Percentiles rank a stretch among this genome's conserved stretches.
Evolutionary conservation across 345 rosid genomes (phyloP).

Genomic region (Eucalyptus melliodora): DNA sequence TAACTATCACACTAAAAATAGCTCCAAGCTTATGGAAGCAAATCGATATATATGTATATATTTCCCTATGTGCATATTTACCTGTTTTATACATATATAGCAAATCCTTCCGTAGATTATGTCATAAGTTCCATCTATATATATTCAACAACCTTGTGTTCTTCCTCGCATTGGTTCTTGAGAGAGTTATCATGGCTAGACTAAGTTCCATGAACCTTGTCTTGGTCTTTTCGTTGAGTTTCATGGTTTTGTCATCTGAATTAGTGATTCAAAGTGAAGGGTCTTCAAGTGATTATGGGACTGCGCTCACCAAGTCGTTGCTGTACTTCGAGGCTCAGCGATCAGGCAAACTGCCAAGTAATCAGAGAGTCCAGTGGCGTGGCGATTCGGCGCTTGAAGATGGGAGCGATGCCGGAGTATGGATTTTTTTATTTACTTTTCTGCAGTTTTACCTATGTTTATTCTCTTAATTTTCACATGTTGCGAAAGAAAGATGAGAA

Average conservation of each 20-base stretch:
- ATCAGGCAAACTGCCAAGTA: slow-evolving; percentile 22
- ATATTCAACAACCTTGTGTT: neutral
- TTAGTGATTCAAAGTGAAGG: neutral
- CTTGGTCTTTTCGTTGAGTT: neutral
- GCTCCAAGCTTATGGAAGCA: neutral
- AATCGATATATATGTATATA: neutral
- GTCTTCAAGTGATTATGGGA: slow-evolving; percentile 16
- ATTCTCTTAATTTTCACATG: no score
- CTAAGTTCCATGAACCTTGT: neutral
- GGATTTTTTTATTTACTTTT: no score
- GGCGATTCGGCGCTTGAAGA: no score
- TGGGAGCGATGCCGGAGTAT: no score
- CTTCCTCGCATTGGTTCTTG: neutral
- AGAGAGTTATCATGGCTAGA: neutral
- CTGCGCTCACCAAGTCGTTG: slow-evolving; percentile 52
- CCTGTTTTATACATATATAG: neutral
- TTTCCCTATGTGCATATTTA: neutral
- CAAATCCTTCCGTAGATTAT: neutral
- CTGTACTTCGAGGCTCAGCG: slow-evolving; percentile 75
- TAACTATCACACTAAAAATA: neutral
- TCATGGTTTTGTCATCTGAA: neutral
- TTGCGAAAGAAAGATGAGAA: no score
- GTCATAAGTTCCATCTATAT: neutral
- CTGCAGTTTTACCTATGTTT: no score
- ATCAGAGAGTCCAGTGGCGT: no score